phyloP scores from a whole-genome alignment of 768 basidiomycete species.

The Lentinula lateritia region DNA sequence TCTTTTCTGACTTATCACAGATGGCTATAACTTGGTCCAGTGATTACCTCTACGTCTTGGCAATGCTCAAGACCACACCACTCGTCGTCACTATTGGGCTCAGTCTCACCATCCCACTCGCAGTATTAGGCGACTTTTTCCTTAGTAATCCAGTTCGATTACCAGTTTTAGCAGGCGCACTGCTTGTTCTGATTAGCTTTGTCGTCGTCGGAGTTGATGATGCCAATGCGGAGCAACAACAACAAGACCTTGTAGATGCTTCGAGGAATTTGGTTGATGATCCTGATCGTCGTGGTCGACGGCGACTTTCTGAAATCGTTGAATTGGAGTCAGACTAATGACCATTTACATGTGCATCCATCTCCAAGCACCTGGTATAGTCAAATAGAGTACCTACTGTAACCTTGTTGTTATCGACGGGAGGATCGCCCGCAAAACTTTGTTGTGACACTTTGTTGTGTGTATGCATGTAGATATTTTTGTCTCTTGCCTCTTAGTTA shows the following conservation, averaged over 20 bases:
- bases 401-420: too few species aligned
- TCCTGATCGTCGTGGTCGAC: background rate
- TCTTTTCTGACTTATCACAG: conserved; percentile 28
- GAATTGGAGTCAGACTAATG: background rate
- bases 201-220: conserved; percentile 63
- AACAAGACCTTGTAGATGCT: background rate
- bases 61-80: conserved; percentile 97
- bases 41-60: conserved; percentile 81
- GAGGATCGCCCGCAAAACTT: too few species aligned
- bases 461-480: too few species aligned
- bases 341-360: background rate
- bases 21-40: conserved; percentile 81
- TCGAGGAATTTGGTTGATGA: background rate
- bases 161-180: conserved; percentile 69
- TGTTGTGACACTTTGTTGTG: too few species aligned
- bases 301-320: background rate
- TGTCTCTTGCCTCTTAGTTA: too few species aligned
- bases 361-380: too few species aligned
- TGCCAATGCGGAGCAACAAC: conserved; percentile 14
- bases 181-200: conserved; percentile 73
- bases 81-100: conserved; percentile 90
- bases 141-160: conserved; percentile 50
- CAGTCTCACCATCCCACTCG: conserved; percentile 89
- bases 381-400: too few species aligned
- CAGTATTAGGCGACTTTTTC: conserved; percentile 76